Evolutionary conservation across 371 early-diverging fungal species (phyloP).

Genomic region (Mucor lusitanicus): DNA sequence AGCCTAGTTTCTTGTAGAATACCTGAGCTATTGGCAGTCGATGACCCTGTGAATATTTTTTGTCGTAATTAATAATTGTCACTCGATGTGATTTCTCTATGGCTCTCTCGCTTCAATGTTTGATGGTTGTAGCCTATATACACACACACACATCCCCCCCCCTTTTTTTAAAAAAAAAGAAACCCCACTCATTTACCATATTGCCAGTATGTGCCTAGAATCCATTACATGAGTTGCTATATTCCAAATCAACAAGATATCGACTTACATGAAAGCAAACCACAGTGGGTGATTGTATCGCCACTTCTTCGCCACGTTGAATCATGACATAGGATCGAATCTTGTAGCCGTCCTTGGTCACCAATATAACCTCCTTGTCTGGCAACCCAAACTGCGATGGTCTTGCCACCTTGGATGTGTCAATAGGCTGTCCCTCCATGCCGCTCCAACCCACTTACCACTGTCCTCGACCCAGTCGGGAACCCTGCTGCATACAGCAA

Average conservation of each 20-base stretch:
- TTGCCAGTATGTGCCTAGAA: conserved; percentile 92
- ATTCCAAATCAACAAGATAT: not conserved
- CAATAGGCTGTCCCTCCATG: not conserved
- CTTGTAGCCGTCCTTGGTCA: conserved; percentile 76
- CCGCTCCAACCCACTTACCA: conserved; percentile 20
- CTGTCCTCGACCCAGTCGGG: conserved; percentile 44
- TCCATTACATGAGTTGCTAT: not conserved
- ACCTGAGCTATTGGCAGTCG: conserved; percentile 84
- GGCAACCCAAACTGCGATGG: conserved; percentile 73
- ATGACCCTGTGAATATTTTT: conserved; percentile 66
- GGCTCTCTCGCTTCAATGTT: not conserved
- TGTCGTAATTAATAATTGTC: not conserved
- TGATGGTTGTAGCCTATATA: not conserved
- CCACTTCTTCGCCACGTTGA: conserved; percentile 51
- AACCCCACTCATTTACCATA: conserved; percentile 59
- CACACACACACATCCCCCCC: not conserved
- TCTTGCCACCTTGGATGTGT: conserved; percentile 58
- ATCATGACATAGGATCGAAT: conserved; percentile 81
- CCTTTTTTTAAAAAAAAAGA: not conserved
- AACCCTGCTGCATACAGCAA: conserved; percentile 49
- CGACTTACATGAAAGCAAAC: conserved; percentile 79
- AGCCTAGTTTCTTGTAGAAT: conserved; percentile 65
- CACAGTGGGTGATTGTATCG: conserved; percentile 69
- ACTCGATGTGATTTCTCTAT: not conserved
- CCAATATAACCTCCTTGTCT: conserved; percentile 78